Percentiles rank a stretch among this genome's conserved stretches.
These are phyloP conservation scores for Favolaschia claudopus DNA, from an alignment of 768 basidiomycete genomes.

Conservation along the genomic window DNA sequence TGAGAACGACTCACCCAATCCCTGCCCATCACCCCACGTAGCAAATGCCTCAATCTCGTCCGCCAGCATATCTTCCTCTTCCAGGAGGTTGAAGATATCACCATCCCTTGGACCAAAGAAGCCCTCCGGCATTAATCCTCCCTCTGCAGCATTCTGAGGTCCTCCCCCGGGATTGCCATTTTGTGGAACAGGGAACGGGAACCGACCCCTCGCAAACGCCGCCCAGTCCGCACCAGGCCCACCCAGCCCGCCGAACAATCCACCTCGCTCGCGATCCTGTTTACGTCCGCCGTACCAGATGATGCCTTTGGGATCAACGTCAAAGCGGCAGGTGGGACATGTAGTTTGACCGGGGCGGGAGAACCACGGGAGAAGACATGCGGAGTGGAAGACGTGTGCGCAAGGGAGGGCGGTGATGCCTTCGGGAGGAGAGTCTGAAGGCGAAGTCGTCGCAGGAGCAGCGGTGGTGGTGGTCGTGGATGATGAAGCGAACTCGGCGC, in stretches of 20 bases:
- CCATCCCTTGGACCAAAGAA: too few relatives aligned
- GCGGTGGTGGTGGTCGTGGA: conserved; percentile 12
- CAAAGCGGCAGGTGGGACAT: conserved; percentile 84
- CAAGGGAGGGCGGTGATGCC: conserved; percentile 75
- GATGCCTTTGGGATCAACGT: conserved; percentile 81
- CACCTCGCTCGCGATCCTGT: neutral
- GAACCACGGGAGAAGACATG: conserved; percentile 85
- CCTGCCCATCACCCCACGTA: too few relatives aligned
- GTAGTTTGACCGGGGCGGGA: conserved; percentile 80
- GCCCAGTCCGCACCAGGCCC: neutral
- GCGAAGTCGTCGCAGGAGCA: conserved; percentile 23
- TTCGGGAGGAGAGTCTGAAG: conserved; percentile 41
- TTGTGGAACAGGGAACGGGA: too few relatives aligned
- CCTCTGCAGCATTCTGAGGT: too few relatives aligned
- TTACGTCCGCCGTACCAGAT: conserved; percentile 26
- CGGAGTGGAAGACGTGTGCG: conserved; percentile 82
- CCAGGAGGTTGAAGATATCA: too few relatives aligned
- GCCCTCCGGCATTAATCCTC: too few relatives aligned
- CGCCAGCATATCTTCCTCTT: too few relatives aligned
- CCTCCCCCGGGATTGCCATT: too few relatives aligned
- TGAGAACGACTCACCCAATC: too few relatives aligned
- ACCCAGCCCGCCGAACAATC: neutral
- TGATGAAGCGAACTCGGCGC: conserved; percentile 37
- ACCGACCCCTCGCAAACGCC: too few relatives aligned
- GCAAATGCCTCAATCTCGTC: too few relatives aligned